phyloP scores from a whole-genome alignment of 2,329 filamentous ascomycete genomes.

The Berkeleyomyces basicola region DNA sequence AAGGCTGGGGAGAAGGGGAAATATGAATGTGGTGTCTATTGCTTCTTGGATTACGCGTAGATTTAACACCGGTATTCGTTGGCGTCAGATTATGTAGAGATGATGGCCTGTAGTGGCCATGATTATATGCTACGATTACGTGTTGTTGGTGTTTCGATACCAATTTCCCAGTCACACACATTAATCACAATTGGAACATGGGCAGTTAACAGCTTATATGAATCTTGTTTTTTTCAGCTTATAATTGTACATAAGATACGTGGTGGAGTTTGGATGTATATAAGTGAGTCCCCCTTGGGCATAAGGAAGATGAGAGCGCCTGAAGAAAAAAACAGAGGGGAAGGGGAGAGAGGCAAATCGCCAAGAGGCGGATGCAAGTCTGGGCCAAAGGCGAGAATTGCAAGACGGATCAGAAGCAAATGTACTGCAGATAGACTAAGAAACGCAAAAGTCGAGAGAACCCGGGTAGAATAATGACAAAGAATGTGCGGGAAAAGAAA shows the following conservation, averaged over 20 bases:
- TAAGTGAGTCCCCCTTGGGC: conserved; percentile 5
- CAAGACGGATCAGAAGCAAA: background rate
- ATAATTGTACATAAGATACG: background rate
- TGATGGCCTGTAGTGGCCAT: background rate
- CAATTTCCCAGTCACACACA: background rate
- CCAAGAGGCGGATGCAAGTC: background rate
- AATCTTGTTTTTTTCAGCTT: background rate
- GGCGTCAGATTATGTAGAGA: background rate
- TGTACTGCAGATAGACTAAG: background rate
- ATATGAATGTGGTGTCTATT: background rate
- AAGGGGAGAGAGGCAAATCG: background rate
- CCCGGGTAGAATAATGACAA: conserved; percentile 4
- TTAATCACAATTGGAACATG: background rate
- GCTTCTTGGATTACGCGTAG: background rate
- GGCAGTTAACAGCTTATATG: background rate
- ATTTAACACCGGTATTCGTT: background rate
- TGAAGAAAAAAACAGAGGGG: background rate
- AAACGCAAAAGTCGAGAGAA: background rate
- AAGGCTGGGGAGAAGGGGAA: conserved; percentile 12
- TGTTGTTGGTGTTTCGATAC: no score
- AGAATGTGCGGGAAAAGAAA: conserved; percentile 7
- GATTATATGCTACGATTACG: no score
- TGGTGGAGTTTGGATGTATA: background rate
- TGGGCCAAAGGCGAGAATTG: background rate
- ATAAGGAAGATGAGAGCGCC: conserved; percentile 4